Conservation (phyloP, 257 asterid genomes). For the Nyctanthes arbortristis region DNA sequence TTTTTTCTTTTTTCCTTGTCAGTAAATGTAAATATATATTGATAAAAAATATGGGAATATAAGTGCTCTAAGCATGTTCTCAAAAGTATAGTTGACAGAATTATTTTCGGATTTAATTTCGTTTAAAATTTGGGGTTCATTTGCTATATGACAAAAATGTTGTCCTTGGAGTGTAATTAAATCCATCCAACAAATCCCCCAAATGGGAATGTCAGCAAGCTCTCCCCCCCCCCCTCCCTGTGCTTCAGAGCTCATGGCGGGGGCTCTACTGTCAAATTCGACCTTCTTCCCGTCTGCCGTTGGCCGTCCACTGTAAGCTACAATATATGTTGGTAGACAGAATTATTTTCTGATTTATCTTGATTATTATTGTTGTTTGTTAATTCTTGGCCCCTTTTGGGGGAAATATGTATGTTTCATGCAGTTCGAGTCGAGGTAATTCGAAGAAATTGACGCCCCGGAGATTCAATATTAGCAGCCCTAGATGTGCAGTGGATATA, state of each 20-base stretch:
- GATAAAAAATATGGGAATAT: no score
- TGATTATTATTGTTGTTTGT: background rate
- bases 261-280: slow-evolving; percentile 56
- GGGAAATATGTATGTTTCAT: slow-evolving; percentile 8
- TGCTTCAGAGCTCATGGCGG: slow-evolving; percentile 45
- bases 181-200: no score
- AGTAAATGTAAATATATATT: no score
- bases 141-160: background rate
- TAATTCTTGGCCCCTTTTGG: slow-evolving; percentile 1
- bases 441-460: slow-evolving; percentile 24
- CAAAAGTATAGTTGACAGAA: no score
- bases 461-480: slow-evolving; percentile 29
- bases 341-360: background rate
- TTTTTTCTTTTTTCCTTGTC: no score
- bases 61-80: no score
- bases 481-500: slow-evolving; percentile 60
- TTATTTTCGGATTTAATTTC: no score
- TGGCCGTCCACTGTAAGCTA: slow-evolving; percentile 55
- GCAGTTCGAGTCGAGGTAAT: slow-evolving; percentile 45
- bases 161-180: no score
- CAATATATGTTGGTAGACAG: background rate
- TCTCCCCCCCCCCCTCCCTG: background rate
- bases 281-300: slow-evolving; percentile 51
- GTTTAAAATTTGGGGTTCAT: background rate
- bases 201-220: no score